Conservation (phyloP, 768 basidiomycete genomes). For the Butyriboletus loyo region DNA sequence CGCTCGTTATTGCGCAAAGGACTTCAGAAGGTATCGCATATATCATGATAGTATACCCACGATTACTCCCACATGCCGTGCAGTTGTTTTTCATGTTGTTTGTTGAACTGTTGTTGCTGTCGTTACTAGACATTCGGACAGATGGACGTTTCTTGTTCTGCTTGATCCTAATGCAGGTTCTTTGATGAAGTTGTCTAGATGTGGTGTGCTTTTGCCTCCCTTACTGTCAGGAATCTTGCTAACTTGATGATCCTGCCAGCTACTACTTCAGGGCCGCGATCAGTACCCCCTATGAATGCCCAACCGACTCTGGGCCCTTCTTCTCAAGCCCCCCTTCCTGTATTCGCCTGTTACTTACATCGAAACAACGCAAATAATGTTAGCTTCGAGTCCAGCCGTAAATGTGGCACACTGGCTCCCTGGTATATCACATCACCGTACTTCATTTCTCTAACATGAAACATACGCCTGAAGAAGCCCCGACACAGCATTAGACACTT, state of each 20-base stretch:
- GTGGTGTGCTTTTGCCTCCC: slow-evolving; percentile 9
- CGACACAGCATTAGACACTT: slow-evolving; percentile 25
- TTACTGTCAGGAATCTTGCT: not conserved
- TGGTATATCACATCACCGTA: slow-evolving; percentile 1
- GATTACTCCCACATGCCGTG: not conserved
- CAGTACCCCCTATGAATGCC: not conserved
- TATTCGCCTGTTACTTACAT: not conserved
- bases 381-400: not conserved
- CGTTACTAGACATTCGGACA: not conserved
- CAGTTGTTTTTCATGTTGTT: not conserved
- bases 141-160: slow-evolving; percentile 1
- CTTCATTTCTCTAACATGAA: slow-evolving; percentile 11
- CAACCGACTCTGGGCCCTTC: not conserved
- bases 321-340: not conserved
- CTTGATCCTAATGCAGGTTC: not conserved
- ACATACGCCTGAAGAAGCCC: slow-evolving; percentile 3
- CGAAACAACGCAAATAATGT: not conserved
- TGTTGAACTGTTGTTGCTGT: not conserved
- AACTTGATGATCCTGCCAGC: not conserved
- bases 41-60: not conserved
- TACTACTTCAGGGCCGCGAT: not conserved
- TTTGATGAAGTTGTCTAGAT: not conserved
- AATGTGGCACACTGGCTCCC: not conserved
- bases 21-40: not conserved
- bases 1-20: not conserved